These are phyloP conservation scores for Kodamaea sp. DNA, from an alignment of 1,139 yeast species.

Conservation along the genomic window DNA sequence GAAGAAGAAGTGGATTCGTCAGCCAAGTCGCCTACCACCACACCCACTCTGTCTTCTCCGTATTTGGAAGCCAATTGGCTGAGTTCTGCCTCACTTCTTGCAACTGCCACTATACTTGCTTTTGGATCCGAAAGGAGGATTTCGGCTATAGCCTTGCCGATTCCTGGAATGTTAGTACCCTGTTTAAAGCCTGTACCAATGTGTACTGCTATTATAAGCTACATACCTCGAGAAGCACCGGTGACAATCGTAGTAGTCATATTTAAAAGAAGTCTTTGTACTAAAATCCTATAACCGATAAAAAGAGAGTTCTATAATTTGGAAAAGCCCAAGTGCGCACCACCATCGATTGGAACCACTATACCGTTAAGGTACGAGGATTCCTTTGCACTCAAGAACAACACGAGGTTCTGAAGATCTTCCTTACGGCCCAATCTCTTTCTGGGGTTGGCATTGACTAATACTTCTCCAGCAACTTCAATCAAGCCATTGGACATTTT, in stretches of 20 bases:
- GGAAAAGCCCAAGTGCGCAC: constrained; percentile 35
- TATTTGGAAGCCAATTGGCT: constrained; percentile 42
- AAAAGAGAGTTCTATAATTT: constrained; percentile 8
- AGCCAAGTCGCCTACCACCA: constrained; percentile 70
- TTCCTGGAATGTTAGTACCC: too few relatives aligned
- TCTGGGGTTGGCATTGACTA: constrained; percentile 58
- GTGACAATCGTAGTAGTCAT: constrained; percentile 46
- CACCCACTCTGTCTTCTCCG: constrained; percentile 52
- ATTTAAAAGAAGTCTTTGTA: neutral
- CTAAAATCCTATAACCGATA: constrained; percentile 2
- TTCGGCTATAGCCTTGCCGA: constrained; percentile 72
- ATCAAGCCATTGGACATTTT: constrained; percentile 74
- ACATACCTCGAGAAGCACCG: constrained; percentile 64
- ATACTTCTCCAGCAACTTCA: constrained; percentile 52
- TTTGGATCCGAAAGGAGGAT: constrained; percentile 41
- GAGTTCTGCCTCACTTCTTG: constrained; percentile 59
- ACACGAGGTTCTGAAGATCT: constrained; percentile 60
- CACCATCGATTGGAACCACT: constrained; percentile 79
- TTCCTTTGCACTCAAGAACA: constrained; percentile 61
- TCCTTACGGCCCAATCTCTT: constrained; percentile 62
- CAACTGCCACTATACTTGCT: constrained; percentile 60
- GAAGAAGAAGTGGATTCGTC: constrained; percentile 34
- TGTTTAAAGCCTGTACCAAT: constrained; percentile 1
- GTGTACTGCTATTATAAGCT: constrained; percentile 2
- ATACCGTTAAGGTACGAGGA: constrained; percentile 68